Conservation (phyloP, 331 rosid genomes). For the Telfairia occidentalis region DNA sequence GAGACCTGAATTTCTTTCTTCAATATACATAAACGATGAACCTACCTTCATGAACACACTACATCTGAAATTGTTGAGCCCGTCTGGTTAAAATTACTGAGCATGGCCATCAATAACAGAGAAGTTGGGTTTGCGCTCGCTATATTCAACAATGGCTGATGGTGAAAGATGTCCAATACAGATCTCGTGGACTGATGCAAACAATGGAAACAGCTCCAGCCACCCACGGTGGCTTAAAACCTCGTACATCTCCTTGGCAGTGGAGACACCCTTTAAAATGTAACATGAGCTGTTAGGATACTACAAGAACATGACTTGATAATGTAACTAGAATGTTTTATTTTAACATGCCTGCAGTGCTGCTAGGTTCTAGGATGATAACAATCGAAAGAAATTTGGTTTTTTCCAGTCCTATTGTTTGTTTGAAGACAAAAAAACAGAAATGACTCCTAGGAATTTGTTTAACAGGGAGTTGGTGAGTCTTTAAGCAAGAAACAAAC, state of each 20-base stretch:
- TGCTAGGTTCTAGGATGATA: background rate
- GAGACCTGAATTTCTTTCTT: background rate
- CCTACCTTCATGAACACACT: slow-evolving; percentile 17
- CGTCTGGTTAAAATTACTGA: background rate
- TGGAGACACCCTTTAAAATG: slow-evolving; percentile 68
- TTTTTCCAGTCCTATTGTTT: background rate
- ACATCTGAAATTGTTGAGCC: slow-evolving; percentile 2
- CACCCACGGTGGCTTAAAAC: slow-evolving; percentile 75
- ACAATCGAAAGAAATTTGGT: background rate
- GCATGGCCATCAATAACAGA: slow-evolving; percentile 14
- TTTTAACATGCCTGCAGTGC: background rate
- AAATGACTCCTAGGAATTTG: background rate
- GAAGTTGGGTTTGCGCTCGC: slow-evolving; percentile 36
- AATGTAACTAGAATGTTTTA: background rate
- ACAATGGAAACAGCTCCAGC: slow-evolving; percentile 69
- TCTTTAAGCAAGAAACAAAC: background rate
- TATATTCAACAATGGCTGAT: slow-evolving; percentile 59
- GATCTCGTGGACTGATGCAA: slow-evolving; percentile 64
- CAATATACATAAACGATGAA: background rate
- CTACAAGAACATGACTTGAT: background rate
- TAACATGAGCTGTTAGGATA: background rate
- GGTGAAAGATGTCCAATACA: slow-evolving; percentile 73
- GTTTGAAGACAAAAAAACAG: background rate
- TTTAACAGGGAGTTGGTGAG: background rate
- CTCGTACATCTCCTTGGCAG: slow-evolving; percentile 73